phyloP scores from a whole-genome alignment of 495 filamentous ascomycete genomes.

The Evernia prunastri region DNA sequence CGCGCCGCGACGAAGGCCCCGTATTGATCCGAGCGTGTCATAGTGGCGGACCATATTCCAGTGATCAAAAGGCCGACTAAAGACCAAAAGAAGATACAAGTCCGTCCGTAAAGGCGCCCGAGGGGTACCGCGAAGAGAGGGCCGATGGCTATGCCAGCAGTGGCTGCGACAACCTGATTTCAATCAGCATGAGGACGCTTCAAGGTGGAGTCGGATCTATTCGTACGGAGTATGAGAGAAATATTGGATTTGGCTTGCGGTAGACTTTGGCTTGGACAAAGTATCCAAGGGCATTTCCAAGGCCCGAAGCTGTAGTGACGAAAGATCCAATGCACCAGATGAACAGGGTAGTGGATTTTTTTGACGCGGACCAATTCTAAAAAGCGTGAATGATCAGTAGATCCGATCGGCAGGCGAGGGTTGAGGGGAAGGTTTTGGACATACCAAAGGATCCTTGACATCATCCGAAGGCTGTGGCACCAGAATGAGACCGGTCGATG shows the following conservation, averaged over 20 bases:
- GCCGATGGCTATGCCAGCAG: neutral
- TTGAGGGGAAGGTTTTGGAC: neutral
- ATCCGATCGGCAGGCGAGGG: neutral
- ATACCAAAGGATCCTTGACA: neutral
- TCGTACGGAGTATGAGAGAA: neutral
- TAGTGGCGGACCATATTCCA: slow-evolving; percentile 9
- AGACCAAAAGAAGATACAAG: slow-evolving; percentile 13
- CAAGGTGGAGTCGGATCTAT: neutral
- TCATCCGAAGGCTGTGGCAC: neutral
- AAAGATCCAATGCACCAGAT: slow-evolving; percentile 10
- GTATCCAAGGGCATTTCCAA: slow-evolving; percentile 12
- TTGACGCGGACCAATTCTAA: neutral
- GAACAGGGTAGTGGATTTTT: neutral
- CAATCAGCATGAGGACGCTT: neutral
- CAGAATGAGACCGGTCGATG: neutral
- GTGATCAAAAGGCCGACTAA: slow-evolving; percentile 13
- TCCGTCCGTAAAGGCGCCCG: neutral
- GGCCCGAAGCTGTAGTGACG: slow-evolving; percentile 8
- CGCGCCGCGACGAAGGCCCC: slow-evolving; percentile 5
- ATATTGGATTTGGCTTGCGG: neutral
- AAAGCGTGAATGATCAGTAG: neutral
- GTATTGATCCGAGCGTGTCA: slow-evolving; percentile 1
- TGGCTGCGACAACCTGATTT: neutral
- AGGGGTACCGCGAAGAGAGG: neutral
- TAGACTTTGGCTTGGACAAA: slow-evolving; percentile 11